These are phyloP conservation scores for Trifolium pratense DNA, from an alignment of 306 rosid genomes.

Conservation along the genomic window DNA sequence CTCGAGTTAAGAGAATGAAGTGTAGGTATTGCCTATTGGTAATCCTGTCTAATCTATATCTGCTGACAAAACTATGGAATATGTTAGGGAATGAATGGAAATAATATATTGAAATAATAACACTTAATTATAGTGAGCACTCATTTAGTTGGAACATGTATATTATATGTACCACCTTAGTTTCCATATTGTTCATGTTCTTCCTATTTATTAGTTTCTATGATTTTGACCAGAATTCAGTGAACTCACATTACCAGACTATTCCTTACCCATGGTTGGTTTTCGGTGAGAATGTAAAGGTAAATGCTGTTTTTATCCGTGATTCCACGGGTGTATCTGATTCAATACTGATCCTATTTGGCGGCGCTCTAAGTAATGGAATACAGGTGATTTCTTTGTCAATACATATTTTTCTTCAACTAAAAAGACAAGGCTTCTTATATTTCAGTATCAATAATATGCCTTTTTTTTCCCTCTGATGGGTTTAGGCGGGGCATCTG, in stretches of 20 bases:
- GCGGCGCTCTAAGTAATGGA: slow-evolving; percentile 74
- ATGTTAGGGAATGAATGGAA: not conserved
- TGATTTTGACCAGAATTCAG: slow-evolving; percentile 80
- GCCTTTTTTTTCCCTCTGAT: slow-evolving; percentile 1
- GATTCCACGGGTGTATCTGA: slow-evolving; percentile 97
- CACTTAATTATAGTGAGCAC: not conserved
- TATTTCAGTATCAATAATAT: slow-evolving; percentile 35
- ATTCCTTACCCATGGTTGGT: slow-evolving; percentile 98
- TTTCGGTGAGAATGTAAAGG: slow-evolving; percentile 93
- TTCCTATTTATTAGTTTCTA: slow-evolving; percentile 15
- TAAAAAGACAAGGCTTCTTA: slow-evolving; percentile 15
- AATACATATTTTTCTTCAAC: slow-evolving; percentile 7
- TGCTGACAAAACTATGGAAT: not conserved
- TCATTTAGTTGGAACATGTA: not conserved
- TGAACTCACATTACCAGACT: slow-evolving; percentile 89
- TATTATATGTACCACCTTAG: not conserved
- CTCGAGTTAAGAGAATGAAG: not conserved
- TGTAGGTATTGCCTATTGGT: not conserved
- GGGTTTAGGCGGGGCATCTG: slow-evolving; percentile 80
- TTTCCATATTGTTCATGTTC: slow-evolving; percentile 18
- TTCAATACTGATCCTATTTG: slow-evolving; percentile 83
- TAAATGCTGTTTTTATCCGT: slow-evolving; percentile 90
- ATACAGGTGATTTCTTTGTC: slow-evolving; percentile 65
- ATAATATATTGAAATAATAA: slow-evolving; percentile 2
- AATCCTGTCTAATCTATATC: not conserved